Evolutionary conservation across 2,329 filamentous ascomycete species (phyloP), one percentile per base, ranked within the genome.

Genomic region (Xylaria multiplex): DNA sequence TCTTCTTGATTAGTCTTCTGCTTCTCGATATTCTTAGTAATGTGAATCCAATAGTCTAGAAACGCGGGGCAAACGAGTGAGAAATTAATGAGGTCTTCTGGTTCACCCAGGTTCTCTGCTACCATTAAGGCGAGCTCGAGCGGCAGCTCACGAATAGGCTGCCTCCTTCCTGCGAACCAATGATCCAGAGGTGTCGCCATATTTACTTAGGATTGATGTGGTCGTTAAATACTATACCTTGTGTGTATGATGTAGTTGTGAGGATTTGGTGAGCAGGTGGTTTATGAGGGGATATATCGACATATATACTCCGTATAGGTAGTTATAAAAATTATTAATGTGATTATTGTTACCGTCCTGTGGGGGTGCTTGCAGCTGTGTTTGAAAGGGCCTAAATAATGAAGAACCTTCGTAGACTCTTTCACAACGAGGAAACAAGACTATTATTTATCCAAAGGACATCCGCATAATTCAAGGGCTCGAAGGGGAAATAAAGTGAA

Each of bases 71-170:
- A 19, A 2, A 43, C 9, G 0, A 65, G 16, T 2, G 50, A 43
- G n/a, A 56, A 65, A 16, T 40, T 60, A 6, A 55, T 16, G 7
- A 52, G 32, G 3, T 61, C 62, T 9, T 24, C 32, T 1, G 57
- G 42, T 6, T 22, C 16, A 1, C 48, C 11, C 1, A 60, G 9
- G 19, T 4, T 6, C 1, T 59, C 50, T 8, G 45, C 45, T 55
- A 60, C 22, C 6, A 45, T 24, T 1, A 65, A 24, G 2, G 24
- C 14, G 5, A 65, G 6, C 13, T 56, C 57, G 9, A 65, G 45
- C 1, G 57, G 49, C 22, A 65, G 3, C 1, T 19, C 2, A 13
- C 32, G 32, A 6, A 43, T 16, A 2, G 6, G 55, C 5, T 40
- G 9, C 37, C 4, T 2, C 30, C 19, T 35, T 35, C n/a, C 32